Base-by-base conservation (phyloP, 169 alveolate species). In the Theileria sp. region DNA sequence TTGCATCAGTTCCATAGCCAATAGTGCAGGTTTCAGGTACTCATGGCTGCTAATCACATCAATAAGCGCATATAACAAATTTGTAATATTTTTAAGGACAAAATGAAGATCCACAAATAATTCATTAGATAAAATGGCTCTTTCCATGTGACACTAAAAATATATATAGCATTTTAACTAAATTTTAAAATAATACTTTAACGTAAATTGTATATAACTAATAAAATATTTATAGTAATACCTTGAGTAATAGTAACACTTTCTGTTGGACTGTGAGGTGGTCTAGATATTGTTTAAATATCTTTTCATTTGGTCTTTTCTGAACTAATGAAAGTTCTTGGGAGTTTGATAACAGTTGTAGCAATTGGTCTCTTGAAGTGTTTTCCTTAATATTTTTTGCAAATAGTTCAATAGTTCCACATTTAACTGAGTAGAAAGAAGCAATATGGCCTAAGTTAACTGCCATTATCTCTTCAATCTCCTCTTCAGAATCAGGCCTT, bases 21-120 rank as follows among this genome's bases (percentile, higher is more conserved):
- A 89, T 28, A 99, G 77, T 32, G 99, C 97, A 38, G 99, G 97
- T 44, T 92, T 91, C 80, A 97, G 94, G 96, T 97, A 96, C 56
- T 97, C 97, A 89, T 96, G 93, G 69, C 98, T 93, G 79, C 98
- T 90, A 8, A 98, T 94, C 61, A 99, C 98, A 83, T 99, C 99
- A 23, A 98, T 99, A 92, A 99, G 86, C 8, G 99, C 98, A 86
- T 97, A 98, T 25, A 96, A 81, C 65, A 98, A 83, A 70, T 96
- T 92, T 67, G 96, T 84, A 12, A 89, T 60, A 51, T 88, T 92
- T 68, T 86, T 91, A 65, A 95, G 89, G 69, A 95, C 79, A 25
- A 78, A 51, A 78, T 84, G 64, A 75, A 88, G 95, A 78, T 95
- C 98, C 23, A 88, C 90, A 28, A 87, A 86, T 76, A 94, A 81